Evolutionary conservation across 257 asterid species (phyloP), one percentile per base, ranked within the genome.

Genomic region (Rhazya stricta): DNA sequence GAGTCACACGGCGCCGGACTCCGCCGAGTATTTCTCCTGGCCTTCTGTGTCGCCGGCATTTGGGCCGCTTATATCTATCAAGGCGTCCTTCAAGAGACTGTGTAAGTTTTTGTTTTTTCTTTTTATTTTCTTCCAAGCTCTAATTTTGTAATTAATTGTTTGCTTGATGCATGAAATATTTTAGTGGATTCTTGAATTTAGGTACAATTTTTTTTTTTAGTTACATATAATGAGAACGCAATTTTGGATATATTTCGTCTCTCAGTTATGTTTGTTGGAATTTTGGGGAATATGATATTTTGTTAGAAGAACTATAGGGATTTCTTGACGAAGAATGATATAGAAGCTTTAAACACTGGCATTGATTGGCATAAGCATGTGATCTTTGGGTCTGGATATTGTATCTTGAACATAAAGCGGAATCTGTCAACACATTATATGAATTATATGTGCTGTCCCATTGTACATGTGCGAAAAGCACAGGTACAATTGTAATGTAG

Each of bases 51-150:
- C 70, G 89, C 91, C 74, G 98, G 99, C 58, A 95, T 95, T 84
- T 92, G 99, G 99, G 75, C 97, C 50, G 99, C 98, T 39, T 94
- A 92, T 78, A 95, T 95, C 45, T 95, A 89, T 69, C 99, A 95
- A 83, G 99, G 98, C 81, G 85, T 92, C 77, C 97, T 95, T 34
- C 98, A 96, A 73, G 99, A 96, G 91, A 86, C 96, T 10, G 81
- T 91, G 98, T 94, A 83, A 74, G 82, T 73, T 51, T 84, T 72
- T 32, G 9, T 72, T 41, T n/a, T 67, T n/a, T n/a, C n/a, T n/a
- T n/a, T 23, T 67, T 30, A 69, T 25, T 8, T 10, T 15, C 42
- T 11, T 11, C 42, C 42, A 25, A 75, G 21, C 62, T 62, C 69
- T 56, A 10, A 43, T 27, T 54, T 76, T 76, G 0, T 51, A 19